Evolutionary conservation across 768 basidiomycete species (phyloP).

Genomic region (Lyophyllum decastes): DNA sequence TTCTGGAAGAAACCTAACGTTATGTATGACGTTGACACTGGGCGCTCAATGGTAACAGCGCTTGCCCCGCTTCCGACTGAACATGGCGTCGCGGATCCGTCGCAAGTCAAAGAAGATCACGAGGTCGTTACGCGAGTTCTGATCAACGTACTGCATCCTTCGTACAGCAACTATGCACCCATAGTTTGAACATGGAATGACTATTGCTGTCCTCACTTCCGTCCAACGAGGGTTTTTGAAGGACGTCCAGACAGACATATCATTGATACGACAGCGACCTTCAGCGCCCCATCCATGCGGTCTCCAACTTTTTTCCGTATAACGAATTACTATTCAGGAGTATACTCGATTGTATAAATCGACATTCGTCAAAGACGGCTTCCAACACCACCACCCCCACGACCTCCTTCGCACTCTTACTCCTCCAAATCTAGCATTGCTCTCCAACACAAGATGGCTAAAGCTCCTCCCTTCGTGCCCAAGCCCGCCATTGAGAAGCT

Average conservation of each 20-base stretch:
- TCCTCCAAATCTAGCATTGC: not conserved
- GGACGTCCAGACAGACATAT: slow-evolving; percentile 2
- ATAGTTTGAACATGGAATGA: too few species aligned
- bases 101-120: too few species aligned
- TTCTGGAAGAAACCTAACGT: too few species aligned
- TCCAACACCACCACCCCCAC: not conserved
- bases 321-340: not conserved
- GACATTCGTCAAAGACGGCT: too few species aligned
- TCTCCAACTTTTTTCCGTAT: not conserved
- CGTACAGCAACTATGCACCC: too few species aligned
- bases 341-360: not conserved
- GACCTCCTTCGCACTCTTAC: not conserved
- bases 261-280: not conserved
- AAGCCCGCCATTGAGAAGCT: slow-evolving; percentile 22
- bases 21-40: too few species aligned
- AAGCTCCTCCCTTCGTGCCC: slow-evolving; percentile 15
- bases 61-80: too few species aligned
- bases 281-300: not conserved
- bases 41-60: too few species aligned
- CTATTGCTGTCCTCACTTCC: too few species aligned
- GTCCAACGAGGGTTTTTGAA: not conserved
- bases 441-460: slow-evolving; percentile 9
- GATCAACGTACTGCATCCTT: too few species aligned
- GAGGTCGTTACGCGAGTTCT: too few species aligned
- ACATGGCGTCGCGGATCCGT: too few species aligned